These are phyloP conservation scores for Fomitiporia mediterranea DNA, from an alignment of 1,284 basidiomycete species.

Conservation along the genomic window DNA sequence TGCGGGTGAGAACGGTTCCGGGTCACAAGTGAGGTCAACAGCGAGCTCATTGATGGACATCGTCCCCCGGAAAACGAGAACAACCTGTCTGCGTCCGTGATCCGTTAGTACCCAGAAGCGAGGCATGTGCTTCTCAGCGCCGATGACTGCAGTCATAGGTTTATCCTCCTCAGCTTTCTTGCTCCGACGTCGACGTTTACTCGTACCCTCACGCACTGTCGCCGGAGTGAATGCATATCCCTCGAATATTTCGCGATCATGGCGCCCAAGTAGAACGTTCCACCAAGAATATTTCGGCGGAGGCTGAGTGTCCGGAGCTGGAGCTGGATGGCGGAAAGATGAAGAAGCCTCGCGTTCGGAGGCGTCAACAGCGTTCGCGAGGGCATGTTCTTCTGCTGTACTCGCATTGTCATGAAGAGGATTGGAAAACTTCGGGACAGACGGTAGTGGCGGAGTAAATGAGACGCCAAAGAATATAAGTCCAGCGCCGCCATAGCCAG, in stretches of 20 bases:
- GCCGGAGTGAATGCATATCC: constrained; percentile 38
- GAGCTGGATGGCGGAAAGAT: constrained; percentile 19
- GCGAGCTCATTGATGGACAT: constrained; percentile 81
- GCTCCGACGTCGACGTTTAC: constrained; percentile 27
- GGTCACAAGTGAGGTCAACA: constrained; percentile 76
- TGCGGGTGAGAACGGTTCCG: constrained; percentile 59
- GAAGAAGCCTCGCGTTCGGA: constrained; percentile 54
- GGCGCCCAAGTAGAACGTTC: constrained; percentile 69
- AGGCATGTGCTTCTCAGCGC: constrained; percentile 68
- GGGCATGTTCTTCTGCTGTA: constrained; percentile 50
- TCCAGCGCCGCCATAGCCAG: constrained; percentile 74
- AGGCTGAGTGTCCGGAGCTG: constrained; percentile 9
- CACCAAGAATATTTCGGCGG: constrained; percentile 63
- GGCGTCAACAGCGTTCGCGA: constrained; percentile 61
- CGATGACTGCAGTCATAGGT: constrained; percentile 47
- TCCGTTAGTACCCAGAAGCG: constrained; percentile 80
- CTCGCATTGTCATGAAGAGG: constrained; percentile 26
- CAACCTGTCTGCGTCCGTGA: constrained; percentile 63
- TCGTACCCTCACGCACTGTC: constrained; percentile 19
- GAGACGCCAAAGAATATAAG: constrained; percentile 74
- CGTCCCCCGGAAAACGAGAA: constrained; percentile 58
- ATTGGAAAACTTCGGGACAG: constrained; percentile 27
- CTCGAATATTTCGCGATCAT: constrained; percentile 76
- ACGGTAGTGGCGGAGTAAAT: constrained; percentile 31
- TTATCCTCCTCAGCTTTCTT: constrained; percentile 33